Evolutionary conservation across 176 grass and related monocot species (phyloP), one percentile per base, ranked within the genome.

Genomic region (Chloris gayana): DNA sequence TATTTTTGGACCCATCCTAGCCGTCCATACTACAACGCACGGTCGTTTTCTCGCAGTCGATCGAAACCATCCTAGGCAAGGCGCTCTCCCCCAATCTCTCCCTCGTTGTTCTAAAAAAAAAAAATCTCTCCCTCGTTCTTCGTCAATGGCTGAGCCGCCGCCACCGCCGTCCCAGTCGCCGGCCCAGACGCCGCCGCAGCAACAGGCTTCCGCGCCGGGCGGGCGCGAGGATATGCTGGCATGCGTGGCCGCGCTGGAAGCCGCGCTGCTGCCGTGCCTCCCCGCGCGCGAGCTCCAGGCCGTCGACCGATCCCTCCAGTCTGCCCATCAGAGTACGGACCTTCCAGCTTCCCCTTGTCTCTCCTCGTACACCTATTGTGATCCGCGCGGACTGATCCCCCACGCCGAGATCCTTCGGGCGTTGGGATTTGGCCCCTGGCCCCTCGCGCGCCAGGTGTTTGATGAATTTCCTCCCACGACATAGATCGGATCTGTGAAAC

Each of bases 231-330:
- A 86, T 37, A 92, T 99, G 87, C 86, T 95, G 72, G 90, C 78
- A 27, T 85, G 87, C 44, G 96, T 98, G 84, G 86, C 88, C 24
- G 88, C 88, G 72, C 82, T 95, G 57, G 96, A 98, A 82, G 81
- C 90, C 18, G 88, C 92, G 64, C 92, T 98, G 30, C 90, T 98
- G 63, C 92, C 96, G 15, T 98, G 96, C 78, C 92, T 95, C 79
- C 96, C 96, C 50, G 92, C 92, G 30, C 88, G 96, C 50, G 90
- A 95, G 79, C 88, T 95, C 68, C 96, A 99, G 82, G 96, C 96
- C 74, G 96, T 99, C 49, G 96, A 99, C 89, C 92, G 92, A 56
- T 99, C 96, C 68, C 86, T 91, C 74, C 96, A 93, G 59, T 99
- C 90, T 69, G 93, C 96, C 37, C 96, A 95, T 72, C 96, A 95